phyloP scores from a whole-genome alignment of 2,329 filamentous ascomycete genomes.

The Calcarisporium arbuscula region DNA sequence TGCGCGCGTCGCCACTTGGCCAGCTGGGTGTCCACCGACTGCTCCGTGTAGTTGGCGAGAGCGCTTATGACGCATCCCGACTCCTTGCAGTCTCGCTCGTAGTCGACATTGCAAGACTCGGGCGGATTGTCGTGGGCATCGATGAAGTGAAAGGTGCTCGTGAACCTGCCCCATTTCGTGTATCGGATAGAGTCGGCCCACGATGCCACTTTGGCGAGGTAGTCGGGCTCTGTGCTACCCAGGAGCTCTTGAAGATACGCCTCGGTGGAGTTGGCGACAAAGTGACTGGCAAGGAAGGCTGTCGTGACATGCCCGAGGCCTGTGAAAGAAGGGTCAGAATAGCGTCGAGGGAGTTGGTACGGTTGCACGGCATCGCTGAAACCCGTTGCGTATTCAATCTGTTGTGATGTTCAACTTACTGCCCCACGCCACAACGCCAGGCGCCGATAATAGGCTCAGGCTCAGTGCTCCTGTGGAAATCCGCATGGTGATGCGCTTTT shows the following conservation, averaged over 20 bases:
- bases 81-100: slow-evolving; percentile 54
- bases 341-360: no score
- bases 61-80: slow-evolving; percentile 57
- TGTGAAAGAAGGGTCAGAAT: slow-evolving; percentile 18
- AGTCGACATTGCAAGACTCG: slow-evolving; percentile 48
- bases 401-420: slow-evolving; percentile 27
- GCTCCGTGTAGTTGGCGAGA: slow-evolving; percentile 53
- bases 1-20: slow-evolving; percentile 42
- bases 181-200: slow-evolving; percentile 64
- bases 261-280: slow-evolving; percentile 51
- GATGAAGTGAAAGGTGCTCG: slow-evolving; percentile 61
- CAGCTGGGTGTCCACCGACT: slow-evolving; percentile 41
- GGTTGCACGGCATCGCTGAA: no score
- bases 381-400: no score
- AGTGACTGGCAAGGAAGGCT: slow-evolving; percentile 55
- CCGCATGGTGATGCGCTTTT: no score
- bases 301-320: slow-evolving; percentile 61
- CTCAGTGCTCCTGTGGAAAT: slow-evolving; percentile 20
- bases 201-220: slow-evolving; percentile 56
- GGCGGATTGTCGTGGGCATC: slow-evolving; percentile 61
- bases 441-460: slow-evolving; percentile 25
- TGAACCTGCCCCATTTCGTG: slow-evolving; percentile 56
- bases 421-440: slow-evolving; percentile 33
- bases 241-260: slow-evolving; percentile 52
- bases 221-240: slow-evolving; percentile 46